phyloP scores from a whole-genome alignment of 768 basidiomycete species.

The Trametes meyenii region DNA sequence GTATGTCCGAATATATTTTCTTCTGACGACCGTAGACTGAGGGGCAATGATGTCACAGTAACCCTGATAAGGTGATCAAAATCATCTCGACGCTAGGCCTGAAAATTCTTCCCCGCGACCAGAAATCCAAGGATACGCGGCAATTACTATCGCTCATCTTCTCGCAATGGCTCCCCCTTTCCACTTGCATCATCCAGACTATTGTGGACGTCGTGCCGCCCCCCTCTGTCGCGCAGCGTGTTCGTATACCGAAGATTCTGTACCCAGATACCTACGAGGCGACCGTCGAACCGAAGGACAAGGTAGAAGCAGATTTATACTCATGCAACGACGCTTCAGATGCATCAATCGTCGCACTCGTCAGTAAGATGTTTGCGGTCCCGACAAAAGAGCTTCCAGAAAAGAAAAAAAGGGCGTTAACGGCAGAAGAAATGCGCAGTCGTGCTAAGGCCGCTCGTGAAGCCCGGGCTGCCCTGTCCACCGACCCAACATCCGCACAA shows the following conservation, averaged over 20 bases:
- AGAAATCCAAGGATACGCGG: conserved; percentile 89
- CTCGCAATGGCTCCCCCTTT: conserved; percentile 94
- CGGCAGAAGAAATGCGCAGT: conserved; percentile 81
- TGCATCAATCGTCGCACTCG: conserved; percentile 78
- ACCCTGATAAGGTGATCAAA: conserved; percentile 85
- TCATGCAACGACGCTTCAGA: conserved; percentile 59
- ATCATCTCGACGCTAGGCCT: conserved; percentile 83
- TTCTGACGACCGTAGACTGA: not conserved
- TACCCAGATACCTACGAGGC: conserved; percentile 75
- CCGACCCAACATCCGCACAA: conserved; percentile 11
- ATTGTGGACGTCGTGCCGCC: conserved; percentile 94
- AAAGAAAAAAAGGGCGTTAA: conserved; percentile 74
- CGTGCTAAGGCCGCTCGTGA: conserved; percentile 60
- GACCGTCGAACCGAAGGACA: conserved; percentile 65
- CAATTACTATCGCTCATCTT: conserved; percentile 85
- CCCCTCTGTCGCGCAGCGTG: conserved; percentile 78
- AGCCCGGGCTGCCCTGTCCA: conserved; percentile 28
- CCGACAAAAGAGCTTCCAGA: conserved; percentile 81
- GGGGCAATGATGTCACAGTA: conserved; percentile 32
- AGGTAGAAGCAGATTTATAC: conserved; percentile 84
- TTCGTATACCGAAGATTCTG: conserved; percentile 88
- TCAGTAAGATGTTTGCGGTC: conserved; percentile 99
- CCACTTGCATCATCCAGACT: conserved; percentile 89
- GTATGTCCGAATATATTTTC: conserved; percentile 52
- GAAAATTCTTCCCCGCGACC: conserved; percentile 84